Conservation (phyloP, 805 yeast genomes). For the Candida takata region DNA sequence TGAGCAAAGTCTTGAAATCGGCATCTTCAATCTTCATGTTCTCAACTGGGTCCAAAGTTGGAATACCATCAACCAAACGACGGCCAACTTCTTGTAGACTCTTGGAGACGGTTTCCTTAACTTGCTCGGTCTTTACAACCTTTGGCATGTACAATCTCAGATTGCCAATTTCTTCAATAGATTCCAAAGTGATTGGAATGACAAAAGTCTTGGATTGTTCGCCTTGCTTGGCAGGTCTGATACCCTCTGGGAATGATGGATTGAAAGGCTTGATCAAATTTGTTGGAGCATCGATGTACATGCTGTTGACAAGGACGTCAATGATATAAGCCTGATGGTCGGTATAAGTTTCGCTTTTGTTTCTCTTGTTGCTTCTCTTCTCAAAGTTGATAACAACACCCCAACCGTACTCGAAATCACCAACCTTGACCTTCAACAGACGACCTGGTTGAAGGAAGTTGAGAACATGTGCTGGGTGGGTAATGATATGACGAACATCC, state of each 20-base stretch:
- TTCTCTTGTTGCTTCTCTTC: conserved; percentile 61
- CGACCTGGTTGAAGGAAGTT: conserved; percentile 89
- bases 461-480: conserved; percentile 85
- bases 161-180: conserved; percentile 70
- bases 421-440: conserved; percentile 59
- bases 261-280: conserved; percentile 70
- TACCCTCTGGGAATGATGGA: conserved; percentile 80
- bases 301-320: conserved; percentile 70
- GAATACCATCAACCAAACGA: conserved; percentile 86
- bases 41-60: conserved; percentile 83
- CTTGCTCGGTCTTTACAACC: conserved; percentile 55
- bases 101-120: conserved; percentile 57
- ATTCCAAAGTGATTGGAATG: conserved; percentile 77
- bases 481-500: conserved; percentile 73
- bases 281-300: conserved; percentile 79
- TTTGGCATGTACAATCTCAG: conserved; percentile 76
- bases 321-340: conserved; percentile 91
- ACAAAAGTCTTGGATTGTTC: conserved; percentile 70
- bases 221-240: conserved; percentile 71
- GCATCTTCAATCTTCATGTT: conserved; percentile 89
- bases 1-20: conserved; percentile 62
- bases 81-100: conserved; percentile 74
- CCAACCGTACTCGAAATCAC: conserved; percentile 83
- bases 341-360: conserved; percentile 48
- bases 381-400: conserved; percentile 75